phyloP scores from a whole-genome alignment of 495 filamentous ascomycete species.

The Parathielavia hyrcaniae region DNA sequence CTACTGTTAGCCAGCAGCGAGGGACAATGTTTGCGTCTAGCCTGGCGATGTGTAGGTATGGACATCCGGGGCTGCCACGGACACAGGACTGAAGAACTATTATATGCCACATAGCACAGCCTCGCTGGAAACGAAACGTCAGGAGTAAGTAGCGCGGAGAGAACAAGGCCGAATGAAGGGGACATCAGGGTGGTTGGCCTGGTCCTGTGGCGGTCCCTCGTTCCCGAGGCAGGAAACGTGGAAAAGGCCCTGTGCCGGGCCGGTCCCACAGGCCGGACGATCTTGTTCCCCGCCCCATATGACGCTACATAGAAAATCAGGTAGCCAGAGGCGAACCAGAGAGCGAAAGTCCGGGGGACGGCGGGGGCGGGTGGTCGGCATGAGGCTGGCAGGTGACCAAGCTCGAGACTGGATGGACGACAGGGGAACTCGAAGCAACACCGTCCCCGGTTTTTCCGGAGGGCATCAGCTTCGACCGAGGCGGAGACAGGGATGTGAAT shows the following conservation, averaged over 20 bases:
- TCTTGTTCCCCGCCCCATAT: constrained; percentile 5
- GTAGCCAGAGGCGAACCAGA: constrained; percentile 1
- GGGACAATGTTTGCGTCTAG: neutral
- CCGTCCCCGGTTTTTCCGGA: neutral
- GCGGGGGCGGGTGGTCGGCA: constrained; percentile 29
- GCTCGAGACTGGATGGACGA: neutral
- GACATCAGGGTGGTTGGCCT: neutral
- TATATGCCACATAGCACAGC: neutral
- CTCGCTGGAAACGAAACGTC: neutral
- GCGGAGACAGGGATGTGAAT: neutral
- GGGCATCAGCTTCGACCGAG: neutral
- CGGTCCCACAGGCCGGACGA: constrained; percentile 4
- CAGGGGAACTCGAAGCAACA: neutral
- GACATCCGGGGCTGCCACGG: neutral
- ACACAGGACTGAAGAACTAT: neutral
- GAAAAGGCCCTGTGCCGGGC: neutral
- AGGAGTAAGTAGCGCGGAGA: neutral
- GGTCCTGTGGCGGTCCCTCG: neutral
- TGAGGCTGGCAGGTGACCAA: neutral
- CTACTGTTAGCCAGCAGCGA: constrained; percentile 1
- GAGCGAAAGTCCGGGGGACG: constrained; percentile 10
- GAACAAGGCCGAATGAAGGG: neutral
- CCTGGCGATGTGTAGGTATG: neutral
- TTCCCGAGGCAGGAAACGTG: neutral
- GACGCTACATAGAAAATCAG: neutral